phyloP scores from a whole-genome alignment of 345 rosid genomes.

The Eucalyptus coolabah region DNA sequence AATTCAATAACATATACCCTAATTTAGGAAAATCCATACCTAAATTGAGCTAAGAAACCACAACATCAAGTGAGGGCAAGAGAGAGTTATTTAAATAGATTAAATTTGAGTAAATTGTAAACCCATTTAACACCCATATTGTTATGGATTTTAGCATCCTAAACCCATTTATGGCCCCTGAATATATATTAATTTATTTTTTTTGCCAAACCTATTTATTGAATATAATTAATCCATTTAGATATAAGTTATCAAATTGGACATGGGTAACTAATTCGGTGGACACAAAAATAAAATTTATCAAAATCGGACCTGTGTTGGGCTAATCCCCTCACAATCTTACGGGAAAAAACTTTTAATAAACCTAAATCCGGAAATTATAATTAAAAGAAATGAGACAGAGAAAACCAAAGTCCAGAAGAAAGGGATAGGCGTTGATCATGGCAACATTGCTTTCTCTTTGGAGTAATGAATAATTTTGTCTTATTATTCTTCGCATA shows the following conservation, averaged over 20 bases:
- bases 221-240: too few species aligned
- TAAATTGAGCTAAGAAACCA: too few species aligned
- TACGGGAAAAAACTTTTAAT: not conserved
- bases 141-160: too few species aligned
- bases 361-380: not conserved
- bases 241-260: not conserved
- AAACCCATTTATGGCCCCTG: too few species aligned
- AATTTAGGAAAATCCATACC: too few species aligned
- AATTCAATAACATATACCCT: too few species aligned
- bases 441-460: not conserved
- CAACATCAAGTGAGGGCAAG: too few species aligned
- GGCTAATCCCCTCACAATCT: not conserved
- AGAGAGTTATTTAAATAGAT: too few species aligned
- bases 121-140: too few species aligned
- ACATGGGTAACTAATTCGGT: not conserved
- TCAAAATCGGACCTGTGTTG: not conserved
- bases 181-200: too few species aligned
- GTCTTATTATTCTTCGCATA: not conserved
- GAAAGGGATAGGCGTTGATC: not conserved
- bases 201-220: too few species aligned
- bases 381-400: not conserved
- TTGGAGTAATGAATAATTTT: not conserved
- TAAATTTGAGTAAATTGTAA: too few species aligned
- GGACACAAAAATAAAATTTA: not conserved
- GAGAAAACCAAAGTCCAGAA: not conserved